Evolutionary conservation across 345 rosid genomes (phyloP), one percentile per base, ranked within the genome.

Genomic region (Gossypium raimondii): DNA sequence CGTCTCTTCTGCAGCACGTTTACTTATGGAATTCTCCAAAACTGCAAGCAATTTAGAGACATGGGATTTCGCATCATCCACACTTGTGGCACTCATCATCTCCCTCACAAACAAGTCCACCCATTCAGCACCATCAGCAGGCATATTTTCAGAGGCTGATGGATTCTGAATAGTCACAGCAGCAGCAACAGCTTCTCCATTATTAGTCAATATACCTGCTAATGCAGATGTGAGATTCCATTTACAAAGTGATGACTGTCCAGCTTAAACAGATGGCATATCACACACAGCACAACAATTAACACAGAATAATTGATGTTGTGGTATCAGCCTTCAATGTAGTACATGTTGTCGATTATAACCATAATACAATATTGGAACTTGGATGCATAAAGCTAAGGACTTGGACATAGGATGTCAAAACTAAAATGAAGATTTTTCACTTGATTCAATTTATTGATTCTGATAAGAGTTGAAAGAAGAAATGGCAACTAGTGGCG

Each of bases 51-150:
- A 87, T 74, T 87, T 78, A 41, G 87, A 55, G 17, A 91, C 91
- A 74, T 97, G 93, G n/a, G 78, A 71, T 84, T 87, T 89, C 9
- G 92, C 94, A 80, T 89, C 93, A 75, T 90, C 97, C 68, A 86
- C 17, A 67, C 82, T 86, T 57, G 84, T 58, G 75, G 97, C 87
- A 45, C 78, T 86, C 61, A 67, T 70, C 84, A 94, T 80, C 82
- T 92, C 94, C 73, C 82, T 83, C 64, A 94, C 97, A 53, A 94
- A 76, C 80, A 90, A 85, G 52, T 91, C 88, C 79, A 94, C 94
- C 98, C 97, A 92, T 65, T 82, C 90, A 47, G 90, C 86, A 80
- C 92, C 97, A 72, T 81, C 76, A 10, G 58, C 77, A 22, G 91
- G 90, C 73, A 79, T 72, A 73, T 81, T 82, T 72, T 63, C 74